Evolutionary conservation across 2,329 filamentous ascomycete genomes (phyloP).

Genomic region (Penicillium olsonii): DNA sequence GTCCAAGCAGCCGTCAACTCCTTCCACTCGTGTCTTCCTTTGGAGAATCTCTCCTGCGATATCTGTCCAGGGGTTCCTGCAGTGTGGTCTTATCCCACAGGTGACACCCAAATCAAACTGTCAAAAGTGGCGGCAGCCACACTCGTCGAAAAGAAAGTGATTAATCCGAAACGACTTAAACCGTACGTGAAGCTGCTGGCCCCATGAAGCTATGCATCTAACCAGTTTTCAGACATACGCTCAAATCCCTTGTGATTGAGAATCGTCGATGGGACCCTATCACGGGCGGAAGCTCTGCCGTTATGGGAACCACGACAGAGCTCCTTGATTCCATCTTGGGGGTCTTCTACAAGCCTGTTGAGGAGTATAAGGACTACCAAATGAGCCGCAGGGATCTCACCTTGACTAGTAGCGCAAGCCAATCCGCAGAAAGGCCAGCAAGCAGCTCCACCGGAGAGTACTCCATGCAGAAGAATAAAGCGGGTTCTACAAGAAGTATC

Average conservation of each 20-base stretch:
- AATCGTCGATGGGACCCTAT: conserved; percentile 31
- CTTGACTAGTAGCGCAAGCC: not conserved
- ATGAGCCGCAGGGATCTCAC: conserved; percentile 5
- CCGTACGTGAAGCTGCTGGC: too few relatives aligned
- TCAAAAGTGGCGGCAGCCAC: conserved; percentile 21
- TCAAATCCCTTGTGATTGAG: too few relatives aligned
- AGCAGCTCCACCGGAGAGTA: too few relatives aligned
- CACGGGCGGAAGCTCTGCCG: conserved; percentile 23
- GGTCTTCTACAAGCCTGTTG: conserved; percentile 24
- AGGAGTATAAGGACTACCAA: too few relatives aligned
- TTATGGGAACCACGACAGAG: conserved; percentile 21
- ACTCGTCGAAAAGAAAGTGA: too few relatives aligned
- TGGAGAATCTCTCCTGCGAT: conserved; percentile 23
- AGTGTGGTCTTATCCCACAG: conserved; percentile 25
- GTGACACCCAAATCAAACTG: conserved; percentile 10
- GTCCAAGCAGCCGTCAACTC: conserved; percentile 42
- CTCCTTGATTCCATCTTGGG: conserved; percentile 19
- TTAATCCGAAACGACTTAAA: too few relatives aligned
- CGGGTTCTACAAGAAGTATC: too few relatives aligned
- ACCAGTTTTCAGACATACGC: too few relatives aligned
- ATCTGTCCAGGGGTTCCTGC: conserved; percentile 26
- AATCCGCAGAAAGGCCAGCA: not conserved
- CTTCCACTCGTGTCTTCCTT: conserved; percentile 42
- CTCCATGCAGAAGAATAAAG: too few relatives aligned
- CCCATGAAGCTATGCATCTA: too few relatives aligned